A percentile compares a stretch with the other conserved stretches of the same genome.
Evolutionary conservation across 148 eudicot species (phyloP).

Genomic region (Persicaria tinctoria): DNA sequence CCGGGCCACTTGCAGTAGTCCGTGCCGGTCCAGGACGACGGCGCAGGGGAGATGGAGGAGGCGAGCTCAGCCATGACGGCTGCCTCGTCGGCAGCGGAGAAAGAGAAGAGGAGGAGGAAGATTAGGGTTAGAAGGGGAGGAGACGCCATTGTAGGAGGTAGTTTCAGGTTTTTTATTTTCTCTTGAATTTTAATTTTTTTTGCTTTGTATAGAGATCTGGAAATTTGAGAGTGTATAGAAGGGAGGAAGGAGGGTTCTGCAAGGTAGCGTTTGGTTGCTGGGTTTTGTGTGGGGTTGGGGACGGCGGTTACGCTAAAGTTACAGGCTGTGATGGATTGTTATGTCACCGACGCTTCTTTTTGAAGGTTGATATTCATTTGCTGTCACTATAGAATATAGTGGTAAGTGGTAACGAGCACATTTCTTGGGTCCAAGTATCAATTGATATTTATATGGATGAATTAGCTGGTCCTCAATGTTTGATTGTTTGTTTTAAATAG

Average conservation of each 20-base stretch:
- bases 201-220: background rate
- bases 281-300: background rate
- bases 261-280: background rate
- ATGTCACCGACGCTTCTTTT: background rate
- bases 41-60: slow-evolving; percentile 29
- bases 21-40: slow-evolving; percentile 38
- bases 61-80: slow-evolving; percentile 38
- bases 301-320: background rate
- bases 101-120: slow-evolving; percentile 15
- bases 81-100: slow-evolving; percentile 33
- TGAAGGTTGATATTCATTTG: background rate
- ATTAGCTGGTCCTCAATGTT: too few species aligned
- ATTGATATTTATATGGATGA: background rate
- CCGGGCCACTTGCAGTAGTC: slow-evolving; percentile 49
- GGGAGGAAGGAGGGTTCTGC: background rate
- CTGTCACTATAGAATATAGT: background rate
- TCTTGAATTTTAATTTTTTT: background rate
- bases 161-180: background rate
- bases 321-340: slow-evolving; percentile 2
- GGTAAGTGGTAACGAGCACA: background rate
- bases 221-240: background rate
- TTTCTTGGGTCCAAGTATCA: background rate
- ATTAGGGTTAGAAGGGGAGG: slow-evolving; percentile 8
- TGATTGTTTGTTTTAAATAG: too few species aligned
- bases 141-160: slow-evolving; percentile 12